A percentile compares a stretch with the other conserved stretches of the same genome.
Conservation (phyloP, 495 filamentous ascomycete species). For the Parmelia sp. region DNA sequence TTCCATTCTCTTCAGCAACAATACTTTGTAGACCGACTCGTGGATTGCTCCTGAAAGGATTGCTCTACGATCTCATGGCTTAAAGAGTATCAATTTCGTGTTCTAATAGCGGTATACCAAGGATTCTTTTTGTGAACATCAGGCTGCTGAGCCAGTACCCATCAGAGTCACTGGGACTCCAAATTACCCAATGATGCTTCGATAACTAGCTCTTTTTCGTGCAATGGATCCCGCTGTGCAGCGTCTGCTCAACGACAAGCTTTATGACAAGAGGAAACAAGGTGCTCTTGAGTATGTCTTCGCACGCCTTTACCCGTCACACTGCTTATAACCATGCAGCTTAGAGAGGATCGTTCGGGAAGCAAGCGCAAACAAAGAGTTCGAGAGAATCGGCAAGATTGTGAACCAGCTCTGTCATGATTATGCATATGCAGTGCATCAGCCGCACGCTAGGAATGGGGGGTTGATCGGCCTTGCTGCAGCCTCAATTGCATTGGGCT, state of each 20-base stretch:
- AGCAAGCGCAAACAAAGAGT: conserved; percentile 65
- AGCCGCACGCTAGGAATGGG: conserved; percentile 94
- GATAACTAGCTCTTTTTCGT: conserved; percentile 16
- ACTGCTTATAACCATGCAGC: conserved; percentile 40
- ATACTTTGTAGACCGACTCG: background rate
- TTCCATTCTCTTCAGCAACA: no score
- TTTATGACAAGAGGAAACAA: conserved; percentile 95
- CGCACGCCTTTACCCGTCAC: background rate
- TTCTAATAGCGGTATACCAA: background rate
- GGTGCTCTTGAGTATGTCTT: conserved; percentile 87
- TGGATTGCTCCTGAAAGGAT: no score
- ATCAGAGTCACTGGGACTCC: background rate
- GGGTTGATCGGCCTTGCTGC: conserved; percentile 95
- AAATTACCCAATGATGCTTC: background rate
- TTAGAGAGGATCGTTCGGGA: conserved; percentile 90
- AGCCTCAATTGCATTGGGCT: conserved; percentile 89
- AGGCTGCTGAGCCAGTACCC: background rate
- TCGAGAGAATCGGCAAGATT: conserved; percentile 71
- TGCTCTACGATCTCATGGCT: background rate
- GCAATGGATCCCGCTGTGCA: conserved; percentile 84
- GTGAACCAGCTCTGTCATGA: conserved; percentile 96
- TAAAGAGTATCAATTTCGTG: background rate
- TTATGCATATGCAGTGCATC: conserved; percentile 95
- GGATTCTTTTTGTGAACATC: background rate
- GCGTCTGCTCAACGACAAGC: conserved; percentile 90